phyloP scores from a whole-genome alignment of 331 rosid genomes.

The Pyracantha coccinea region DNA sequence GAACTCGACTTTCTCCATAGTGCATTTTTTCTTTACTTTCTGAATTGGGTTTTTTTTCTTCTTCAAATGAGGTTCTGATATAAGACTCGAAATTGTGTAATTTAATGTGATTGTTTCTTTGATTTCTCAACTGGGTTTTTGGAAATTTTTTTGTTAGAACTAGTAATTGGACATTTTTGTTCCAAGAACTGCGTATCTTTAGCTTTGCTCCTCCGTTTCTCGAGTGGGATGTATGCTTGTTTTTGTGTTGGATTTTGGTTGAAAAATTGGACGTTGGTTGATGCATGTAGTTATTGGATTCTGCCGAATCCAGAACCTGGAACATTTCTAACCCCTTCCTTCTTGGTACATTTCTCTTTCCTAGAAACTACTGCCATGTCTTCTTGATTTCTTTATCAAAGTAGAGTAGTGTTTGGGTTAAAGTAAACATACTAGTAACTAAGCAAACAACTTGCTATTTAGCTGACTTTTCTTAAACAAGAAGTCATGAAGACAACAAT shows the following conservation, averaged over 20 bases:
- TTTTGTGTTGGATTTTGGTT: neutral
- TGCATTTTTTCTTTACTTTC: neutral
- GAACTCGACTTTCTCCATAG: neutral
- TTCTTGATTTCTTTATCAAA: too few species aligned
- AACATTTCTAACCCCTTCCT: neutral
- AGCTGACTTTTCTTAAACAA: too few species aligned
- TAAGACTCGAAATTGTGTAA: too few species aligned
- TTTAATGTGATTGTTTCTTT: neutral
- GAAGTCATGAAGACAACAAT: too few species aligned
- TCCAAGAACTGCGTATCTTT: neutral
- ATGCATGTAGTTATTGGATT: neutral
- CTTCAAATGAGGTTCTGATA: too few species aligned
- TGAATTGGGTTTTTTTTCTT: too few species aligned
- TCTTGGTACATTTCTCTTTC: too few species aligned
- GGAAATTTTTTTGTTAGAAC: neutral
- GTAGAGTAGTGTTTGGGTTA: too few species aligned
- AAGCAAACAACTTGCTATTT: too few species aligned
- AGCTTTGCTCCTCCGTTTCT: neutral
- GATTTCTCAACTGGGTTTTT: constrained; percentile 5
- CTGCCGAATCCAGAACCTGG: neutral
- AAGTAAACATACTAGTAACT: too few species aligned
- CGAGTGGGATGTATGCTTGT: neutral
- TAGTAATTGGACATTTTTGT: neutral
- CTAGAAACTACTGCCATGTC: too few species aligned
- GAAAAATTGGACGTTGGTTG: neutral